Evolutionary conservation across 1,284 basidiomycete species (phyloP).

Genomic region (Pseudozyma tsukubaensis): DNA sequence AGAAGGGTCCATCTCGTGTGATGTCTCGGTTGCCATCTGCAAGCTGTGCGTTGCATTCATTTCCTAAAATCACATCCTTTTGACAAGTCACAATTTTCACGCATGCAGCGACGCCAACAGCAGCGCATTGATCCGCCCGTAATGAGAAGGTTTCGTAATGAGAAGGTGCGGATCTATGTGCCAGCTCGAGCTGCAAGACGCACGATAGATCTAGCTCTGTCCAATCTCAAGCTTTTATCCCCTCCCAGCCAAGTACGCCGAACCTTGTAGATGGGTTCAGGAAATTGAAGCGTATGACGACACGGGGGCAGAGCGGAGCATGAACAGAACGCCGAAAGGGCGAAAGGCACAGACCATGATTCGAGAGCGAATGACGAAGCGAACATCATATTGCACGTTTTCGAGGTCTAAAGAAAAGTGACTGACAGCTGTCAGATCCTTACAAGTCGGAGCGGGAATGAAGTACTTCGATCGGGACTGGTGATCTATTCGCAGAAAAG

Average conservation of each 20-base stretch:
- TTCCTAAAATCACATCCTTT: not conserved
- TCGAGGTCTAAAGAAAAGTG: not conserved
- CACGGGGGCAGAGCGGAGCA: no score
- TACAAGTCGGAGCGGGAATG: not conserved
- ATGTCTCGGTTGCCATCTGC: conserved; percentile 7
- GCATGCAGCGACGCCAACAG: not conserved
- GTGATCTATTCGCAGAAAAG: no score
- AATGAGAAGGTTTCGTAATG: no score
- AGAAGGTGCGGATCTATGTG: not conserved
- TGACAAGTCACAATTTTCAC: conserved; percentile 2
- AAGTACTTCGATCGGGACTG: no score
- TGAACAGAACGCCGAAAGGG: no score
- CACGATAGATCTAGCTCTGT: not conserved
- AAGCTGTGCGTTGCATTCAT: conserved; percentile 1
- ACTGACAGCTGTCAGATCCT: conserved; percentile 16
- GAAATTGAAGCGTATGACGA: no score
- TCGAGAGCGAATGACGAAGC: not conserved
- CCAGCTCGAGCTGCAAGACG: not conserved
- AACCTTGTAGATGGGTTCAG: no score
- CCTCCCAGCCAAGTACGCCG: no score
- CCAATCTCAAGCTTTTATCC: no score
- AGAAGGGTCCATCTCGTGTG: conserved; percentile 17
- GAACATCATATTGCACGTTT: conserved; percentile 2
- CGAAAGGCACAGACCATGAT: not conserved
- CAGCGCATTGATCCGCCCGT: no score